Evolutionary conservation across 1,284 basidiomycete genomes (phyloP), one percentile per base, ranked within the genome.

Genomic region (Naganishia sp.): DNA sequence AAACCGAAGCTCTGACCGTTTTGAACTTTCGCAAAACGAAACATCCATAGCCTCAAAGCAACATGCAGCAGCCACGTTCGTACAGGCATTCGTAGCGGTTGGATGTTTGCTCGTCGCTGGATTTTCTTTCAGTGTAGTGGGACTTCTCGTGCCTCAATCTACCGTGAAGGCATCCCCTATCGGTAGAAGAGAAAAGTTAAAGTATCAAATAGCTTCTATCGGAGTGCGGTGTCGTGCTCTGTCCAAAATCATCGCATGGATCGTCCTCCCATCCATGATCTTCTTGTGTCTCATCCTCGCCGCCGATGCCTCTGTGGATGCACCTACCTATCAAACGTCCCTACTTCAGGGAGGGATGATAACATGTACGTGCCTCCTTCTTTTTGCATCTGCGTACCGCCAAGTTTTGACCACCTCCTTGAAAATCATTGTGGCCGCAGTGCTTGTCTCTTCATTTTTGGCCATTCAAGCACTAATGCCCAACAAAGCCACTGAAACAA

Each of bases 81-180:
- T 45, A 32, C 57, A 60, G n/a, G 57, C 31, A n/a, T 60, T 39
- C 32, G 15, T 60, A n/a, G 57, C 57, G 2, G 57, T 49, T 1
- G 57, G 35, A 17, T 46, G 32, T 21, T 31, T 60, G 18, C 32
- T 60, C 23, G 41, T 41, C 3, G 41, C 32, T 13, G n/a, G 41
- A 9, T 50, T 60, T 7, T 17, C 39, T 11, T 60, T 46, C 46
- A 60, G 11, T 25, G 31, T 39, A 21, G 25, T 54, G 2, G 41
- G 46, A 1, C 35, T 60, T 18, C 46, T 60, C 18, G 10, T 15
- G 31, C 3, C 55, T 2, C 6, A 28, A 31, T 18, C 28, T n/a
- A 5, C 11, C 15, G 18, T n/a, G n/a, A 25, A 46, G 15, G 5
- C 2, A 7, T 15, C 6, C 17, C 13, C 13, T 9, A 9, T 3